Evolutionary conservation across 768 basidiomycete species (phyloP).

Genomic region (Russula sp.): DNA sequence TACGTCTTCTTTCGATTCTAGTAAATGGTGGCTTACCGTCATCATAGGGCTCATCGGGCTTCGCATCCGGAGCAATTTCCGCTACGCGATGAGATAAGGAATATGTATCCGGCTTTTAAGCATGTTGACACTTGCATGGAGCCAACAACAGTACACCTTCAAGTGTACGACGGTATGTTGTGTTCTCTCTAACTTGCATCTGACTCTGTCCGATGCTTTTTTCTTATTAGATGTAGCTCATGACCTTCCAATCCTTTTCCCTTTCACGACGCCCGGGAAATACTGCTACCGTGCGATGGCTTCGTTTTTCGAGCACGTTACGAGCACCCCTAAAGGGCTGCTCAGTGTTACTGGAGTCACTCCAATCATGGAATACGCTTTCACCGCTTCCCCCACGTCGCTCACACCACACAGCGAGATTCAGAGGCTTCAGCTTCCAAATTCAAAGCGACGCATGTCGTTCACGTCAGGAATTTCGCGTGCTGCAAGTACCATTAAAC

Average conservation of each 20-base stretch:
- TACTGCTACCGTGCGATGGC: conserved; percentile 76
- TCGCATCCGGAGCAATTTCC: conserved; percentile 70
- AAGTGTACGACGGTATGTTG: conserved; percentile 79
- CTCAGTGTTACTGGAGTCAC: neutral
- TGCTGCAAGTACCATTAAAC: conserved; percentile 1
- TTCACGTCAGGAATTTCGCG: conserved; percentile 2
- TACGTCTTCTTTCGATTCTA: conserved; percentile 31
- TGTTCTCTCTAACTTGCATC: neutral
- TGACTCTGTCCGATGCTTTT: conserved; percentile 5
- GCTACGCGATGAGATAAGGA: conserved; percentile 36
- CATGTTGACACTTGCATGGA: conserved; percentile 45
- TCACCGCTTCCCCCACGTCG: neutral
- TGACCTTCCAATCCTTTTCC: conserved; percentile 63
- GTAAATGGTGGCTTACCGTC: neutral
- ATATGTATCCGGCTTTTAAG: conserved; percentile 49
- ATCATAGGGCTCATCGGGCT: conserved; percentile 77
- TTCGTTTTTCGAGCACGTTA: conserved; percentile 58
- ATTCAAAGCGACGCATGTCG: neutral
- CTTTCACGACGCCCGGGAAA: conserved; percentile 71
- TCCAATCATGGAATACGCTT: neutral
- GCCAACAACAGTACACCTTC: conserved; percentile 83
- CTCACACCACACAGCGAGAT: neutral
- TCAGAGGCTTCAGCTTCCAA: neutral
- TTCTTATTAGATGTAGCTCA: conserved; percentile 55
- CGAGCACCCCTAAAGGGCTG: conserved; percentile 33